Base-by-base conservation (phyloP, 176 grass and related monocot genomes). In the Chloris gayana region DNA sequence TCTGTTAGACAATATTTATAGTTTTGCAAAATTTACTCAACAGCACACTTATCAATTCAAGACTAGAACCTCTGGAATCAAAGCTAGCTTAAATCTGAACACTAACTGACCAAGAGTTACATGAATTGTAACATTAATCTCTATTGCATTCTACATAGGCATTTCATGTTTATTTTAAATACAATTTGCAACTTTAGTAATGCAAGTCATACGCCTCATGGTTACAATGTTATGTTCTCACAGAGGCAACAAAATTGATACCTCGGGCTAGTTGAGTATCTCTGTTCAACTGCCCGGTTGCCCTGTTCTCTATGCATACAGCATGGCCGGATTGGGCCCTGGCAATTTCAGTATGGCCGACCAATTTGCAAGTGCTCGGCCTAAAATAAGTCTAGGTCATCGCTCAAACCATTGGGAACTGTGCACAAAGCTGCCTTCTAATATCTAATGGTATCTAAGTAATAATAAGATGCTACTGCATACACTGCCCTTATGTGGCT, bases 401-500 rank as follows among this genome's bases (percentile, higher is more conserved):
- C 9, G 26, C 63, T 54, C 17, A 63, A 67, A 76, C 34, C 41
- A 56, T 35, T 18, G 9, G 31, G 13, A 41, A 64, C 29, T 53
- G 27, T 6, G 5, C 4, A 74, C n/a, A n/a, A 47, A 74, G 39
- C 41, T 34, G 45, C 56, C n/a, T n/a, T 21, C 31, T 46, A 14
- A 46, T 46, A 12, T 47, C 71, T 80, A 77, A 78, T 65, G 37
- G 59, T 61, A 49, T 69, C 18, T 44, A 73, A 60, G 38, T 74
- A 49, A 2, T 19, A 86, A 66, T 59, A 81, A 24, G 64, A 49
- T 57, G 61, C 37, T 13, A 73, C 18, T 83, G 53, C n/a, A n/a
- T n/a, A n/a, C n/a, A n/a, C 63, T 81, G 72, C 21, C 76, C 80
- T 26, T 26, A 79, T 72, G 46, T 74, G 38, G 32, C 80, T 7